phyloP scores from a whole-genome alignment of 2,329 filamentous ascomycete genomes.

The Stagonosporopsis rhizophila region DNA sequence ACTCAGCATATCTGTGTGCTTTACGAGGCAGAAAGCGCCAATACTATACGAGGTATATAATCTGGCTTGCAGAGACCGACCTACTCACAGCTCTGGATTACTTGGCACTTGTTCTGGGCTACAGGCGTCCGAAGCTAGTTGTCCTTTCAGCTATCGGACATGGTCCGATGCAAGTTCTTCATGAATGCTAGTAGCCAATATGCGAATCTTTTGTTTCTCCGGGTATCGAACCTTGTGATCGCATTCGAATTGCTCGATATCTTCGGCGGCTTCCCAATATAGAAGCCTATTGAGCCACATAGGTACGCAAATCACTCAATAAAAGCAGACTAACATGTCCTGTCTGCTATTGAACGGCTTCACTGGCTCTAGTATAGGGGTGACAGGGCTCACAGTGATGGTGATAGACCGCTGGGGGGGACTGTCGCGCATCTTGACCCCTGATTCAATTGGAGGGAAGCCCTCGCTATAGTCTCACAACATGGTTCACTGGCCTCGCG shows the following conservation, averaged over 20 bases:
- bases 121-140: not conserved
- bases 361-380: not conserved
- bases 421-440: not conserved
- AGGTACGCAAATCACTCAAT: not conserved
- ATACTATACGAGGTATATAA: not conserved
- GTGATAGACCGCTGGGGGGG: not conserved
- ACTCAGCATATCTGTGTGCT: not conserved
- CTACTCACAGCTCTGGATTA: conserved; percentile 5
- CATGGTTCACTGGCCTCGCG: not conserved
- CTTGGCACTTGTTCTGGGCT: conserved; percentile 1
- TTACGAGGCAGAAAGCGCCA: not conserved
- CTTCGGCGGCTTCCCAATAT: not conserved
- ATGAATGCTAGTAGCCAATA: not conserved
- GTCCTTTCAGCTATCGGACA: not conserved
- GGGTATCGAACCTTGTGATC: conserved; percentile 1
- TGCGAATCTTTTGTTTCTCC: not conserved
- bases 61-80: not conserved
- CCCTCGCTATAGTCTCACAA: not conserved
- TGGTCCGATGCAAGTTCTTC: not conserved
- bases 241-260: not conserved
- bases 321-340: no score
- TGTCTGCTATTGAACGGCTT: not conserved
- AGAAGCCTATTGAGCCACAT: not conserved
- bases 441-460: conserved; percentile 2
- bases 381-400: not conserved